Percentiles rank a stretch among this genome's conserved stretches.
phyloP scores from a whole-genome alignment of 768 basidiomycete genomes.

The Butyriboletus loyo region DNA sequence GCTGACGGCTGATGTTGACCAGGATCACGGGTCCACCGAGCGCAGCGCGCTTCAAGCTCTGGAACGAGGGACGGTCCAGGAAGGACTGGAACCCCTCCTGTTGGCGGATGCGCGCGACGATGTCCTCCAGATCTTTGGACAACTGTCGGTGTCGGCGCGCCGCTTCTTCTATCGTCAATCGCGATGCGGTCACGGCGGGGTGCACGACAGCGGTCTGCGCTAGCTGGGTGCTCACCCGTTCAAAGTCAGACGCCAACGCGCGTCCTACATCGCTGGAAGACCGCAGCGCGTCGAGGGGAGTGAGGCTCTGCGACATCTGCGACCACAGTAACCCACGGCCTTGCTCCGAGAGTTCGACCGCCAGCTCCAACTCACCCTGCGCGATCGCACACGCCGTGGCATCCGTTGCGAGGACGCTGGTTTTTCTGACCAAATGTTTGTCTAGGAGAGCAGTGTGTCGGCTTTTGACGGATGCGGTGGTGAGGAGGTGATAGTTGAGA shows the following conservation, averaged over 20 bases:
- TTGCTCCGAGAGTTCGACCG: conserved; percentile 36
- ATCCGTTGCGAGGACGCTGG: conserved; percentile 17
- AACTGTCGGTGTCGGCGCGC: conserved; percentile 14
- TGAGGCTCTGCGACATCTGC: conserved; percentile 25
- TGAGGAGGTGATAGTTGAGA: conserved; percentile 19
- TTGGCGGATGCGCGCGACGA: conserved; percentile 21
- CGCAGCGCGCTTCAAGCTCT: conserved; percentile 18
- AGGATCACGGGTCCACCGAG: conserved; percentile 35
- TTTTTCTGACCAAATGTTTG: neutral
- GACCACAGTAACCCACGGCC: conserved; percentile 32
- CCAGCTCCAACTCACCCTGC: conserved; percentile 15
- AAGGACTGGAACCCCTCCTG: conserved; percentile 31
- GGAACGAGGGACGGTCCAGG: conserved; percentile 22
- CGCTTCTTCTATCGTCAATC: conserved; percentile 11
- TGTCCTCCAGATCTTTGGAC: conserved; percentile 17
- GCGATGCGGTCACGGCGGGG: neutral
- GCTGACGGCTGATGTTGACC: conserved; percentile 29
- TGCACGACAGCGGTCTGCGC: neutral
- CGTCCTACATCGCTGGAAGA: conserved; percentile 10
- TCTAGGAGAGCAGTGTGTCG: conserved; percentile 12
- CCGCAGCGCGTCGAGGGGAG: conserved; percentile 25
- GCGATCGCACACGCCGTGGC: conserved; percentile 29
- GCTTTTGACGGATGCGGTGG: conserved; percentile 14
- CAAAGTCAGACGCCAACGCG: conserved; percentile 26
- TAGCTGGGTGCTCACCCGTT: conserved; percentile 16